These are phyloP conservation scores for Lactarius akahatsu DNA, from an alignment of 768 basidiomycete species.

Conservation along the genomic window DNA sequence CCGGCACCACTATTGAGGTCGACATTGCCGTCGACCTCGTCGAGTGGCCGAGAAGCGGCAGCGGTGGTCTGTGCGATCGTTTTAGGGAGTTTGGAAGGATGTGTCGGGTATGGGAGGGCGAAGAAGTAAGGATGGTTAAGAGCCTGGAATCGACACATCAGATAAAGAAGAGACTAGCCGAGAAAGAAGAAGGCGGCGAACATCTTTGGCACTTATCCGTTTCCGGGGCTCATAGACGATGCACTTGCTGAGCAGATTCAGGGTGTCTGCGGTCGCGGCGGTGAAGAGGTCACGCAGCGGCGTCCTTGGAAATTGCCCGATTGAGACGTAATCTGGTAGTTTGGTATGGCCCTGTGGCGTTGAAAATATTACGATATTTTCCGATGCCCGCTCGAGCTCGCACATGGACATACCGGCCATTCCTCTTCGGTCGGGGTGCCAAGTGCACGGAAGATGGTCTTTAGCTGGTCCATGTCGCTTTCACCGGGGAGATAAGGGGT, in stretches of 20 bases:
- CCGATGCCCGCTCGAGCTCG: background rate
- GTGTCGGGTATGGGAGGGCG: conserved; percentile 81
- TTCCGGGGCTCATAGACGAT: conserved; percentile 83
- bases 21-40: conserved; percentile 77
- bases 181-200: conserved; percentile 37
- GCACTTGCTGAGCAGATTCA: conserved; percentile 79
- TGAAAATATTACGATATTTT: background rate
- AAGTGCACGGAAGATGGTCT: conserved; percentile 89
- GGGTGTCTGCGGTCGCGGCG: conserved; percentile 80
- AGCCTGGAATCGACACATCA: conserved; percentile 49
- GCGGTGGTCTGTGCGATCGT: conserved; percentile 43
- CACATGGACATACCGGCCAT: conserved; percentile 73
- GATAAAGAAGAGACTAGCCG: background rate
- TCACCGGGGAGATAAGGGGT: conserved; percentile 96
- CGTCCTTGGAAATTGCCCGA: conserved; percentile 82
- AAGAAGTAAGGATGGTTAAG: conserved; percentile 87
- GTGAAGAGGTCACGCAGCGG: conserved; percentile 86
- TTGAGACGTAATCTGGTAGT: conserved; percentile 84
- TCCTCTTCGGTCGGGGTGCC: conserved; percentile 97
- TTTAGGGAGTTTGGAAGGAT: conserved; percentile 88
- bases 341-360: conserved; percentile 75
- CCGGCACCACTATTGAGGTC: conserved; percentile 49
- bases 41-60: conserved; percentile 55
- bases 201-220: conserved; percentile 78
- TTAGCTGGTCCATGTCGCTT: conserved; percentile 94